Base-by-base conservation (phyloP, 495 filamentous ascomycete species). In the Patellaria atrata region DNA sequence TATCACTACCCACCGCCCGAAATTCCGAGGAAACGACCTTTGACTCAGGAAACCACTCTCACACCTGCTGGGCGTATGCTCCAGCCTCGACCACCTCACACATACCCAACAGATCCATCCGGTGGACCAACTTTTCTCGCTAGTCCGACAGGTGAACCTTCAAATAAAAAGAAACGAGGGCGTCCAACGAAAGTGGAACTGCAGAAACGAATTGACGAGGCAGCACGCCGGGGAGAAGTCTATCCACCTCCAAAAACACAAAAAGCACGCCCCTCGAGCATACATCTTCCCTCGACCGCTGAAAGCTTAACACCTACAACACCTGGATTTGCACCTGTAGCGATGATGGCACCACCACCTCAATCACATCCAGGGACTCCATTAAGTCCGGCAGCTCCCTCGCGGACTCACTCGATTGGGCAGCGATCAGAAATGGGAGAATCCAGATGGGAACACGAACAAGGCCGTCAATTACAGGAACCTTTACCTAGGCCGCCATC, bases 101-200 rank as follows among this genome's bases (percentile, higher is more conserved):
- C 38, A 12, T 43, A 35, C 24, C 57, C 12, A 9, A 32, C 21
- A 12, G 38, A 50, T 13, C 43, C 28, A 21, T 24, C 37, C 30
- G 29, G 25, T 28, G 46, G 42, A 22, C 52, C 39, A 44, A 17
- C 30, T 13, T 46, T 44, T 14, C 20, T 19, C 10, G 42, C 37
- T 6, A 20, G 40, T 8, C 38, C 51, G 12, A 31, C 41, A 5
- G 38, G 43, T 16, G 54, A 57, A 26, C 52, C 50, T 11, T 29
- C 44, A 15, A 45, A 50, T 22, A 65, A 66, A 35, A 76, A 77
- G 60, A 70, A 67, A 38, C 62, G 75, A 25, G 57, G 55, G 8
- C 50, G 56, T 24, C 56, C 56, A 12, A 56, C 54, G 5, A 59
- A 57, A 33, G 54, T 45, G 28, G 51, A 59, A 34, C 45, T 51